Evolutionary conservation across 2,329 filamentous ascomycete species (phyloP), one percentile per base, ranked within the genome.

Genomic region (Pseudomassariella vexata): DNA sequence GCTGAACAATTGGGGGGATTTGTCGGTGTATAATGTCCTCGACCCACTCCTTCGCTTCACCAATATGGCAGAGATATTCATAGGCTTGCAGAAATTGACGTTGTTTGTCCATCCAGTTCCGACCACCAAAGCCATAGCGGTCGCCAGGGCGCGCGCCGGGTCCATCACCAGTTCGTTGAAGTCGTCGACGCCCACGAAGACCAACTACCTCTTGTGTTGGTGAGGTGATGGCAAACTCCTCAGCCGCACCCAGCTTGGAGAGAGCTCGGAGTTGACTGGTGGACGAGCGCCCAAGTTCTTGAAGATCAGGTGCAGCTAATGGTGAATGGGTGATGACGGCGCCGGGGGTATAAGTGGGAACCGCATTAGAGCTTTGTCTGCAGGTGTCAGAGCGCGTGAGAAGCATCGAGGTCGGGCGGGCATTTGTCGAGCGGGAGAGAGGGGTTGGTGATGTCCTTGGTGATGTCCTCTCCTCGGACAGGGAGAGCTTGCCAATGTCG

Each of bases 71-170:
- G 22, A 98, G 81, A 55, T 98, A 98, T 57, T 98, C 92, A 54
- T 98, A 98, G 6, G 92, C 92, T 58, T 94, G 86, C 32, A 98
- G 64, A 50, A 95, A 96, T 56, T 96, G 90, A 17, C 92, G 78
- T 55, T 98, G 90, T 55, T 94, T 92, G 57, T 98, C 92, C 90
- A 98, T 98, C 92, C 92, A 98, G 55, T 90, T 94, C 30, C 85
- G 77, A 14, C 81, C 80, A 41, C 85, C 78, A 82, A 88, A 92
- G 29, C 79, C 74, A 44, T 82, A 86, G 17, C 57, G 56, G 41
- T 66, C 66, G 40, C 69, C 62, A 25, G 68, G 60, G 15, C 66
- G 64, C 16, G 56, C 59, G 17, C 60, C 62, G 21, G 62, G 60
- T 12, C 63, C 63, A 44, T 71, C 77, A 40, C 74, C 75, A 17